These are phyloP conservation scores for Pseudognaphalium luteoalbum DNA, from an alignment of 129 eudicot species.

Conservation along the genomic window DNA sequence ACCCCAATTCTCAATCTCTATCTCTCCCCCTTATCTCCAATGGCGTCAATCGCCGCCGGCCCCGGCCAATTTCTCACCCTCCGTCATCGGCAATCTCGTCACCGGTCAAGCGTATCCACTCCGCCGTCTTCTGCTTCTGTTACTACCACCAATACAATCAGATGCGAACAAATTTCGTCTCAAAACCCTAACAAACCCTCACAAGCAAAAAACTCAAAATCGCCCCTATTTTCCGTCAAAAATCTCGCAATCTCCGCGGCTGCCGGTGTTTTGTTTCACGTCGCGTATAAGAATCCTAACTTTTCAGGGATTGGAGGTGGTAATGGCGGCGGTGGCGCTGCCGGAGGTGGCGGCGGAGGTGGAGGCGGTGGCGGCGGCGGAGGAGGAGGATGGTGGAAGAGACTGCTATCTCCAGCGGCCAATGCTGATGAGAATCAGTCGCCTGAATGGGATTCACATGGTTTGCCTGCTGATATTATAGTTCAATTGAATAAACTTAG, in stretches of 20 bases:
- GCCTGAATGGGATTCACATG: slow-evolving; percentile 74
- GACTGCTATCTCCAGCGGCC: slow-evolving; percentile 44
- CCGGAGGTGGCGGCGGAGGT: slow-evolving; percentile 45
- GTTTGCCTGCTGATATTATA: slow-evolving; percentile 59
- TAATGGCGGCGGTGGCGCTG: slow-evolving; percentile 36
- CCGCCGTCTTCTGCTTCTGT: slow-evolving; percentile 10
- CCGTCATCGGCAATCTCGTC: slow-evolving; percentile 27
- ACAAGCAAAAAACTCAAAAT: slow-evolving; percentile 11
- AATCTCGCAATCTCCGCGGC: slow-evolving; percentile 40
- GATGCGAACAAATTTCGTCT: slow-evolving; percentile 37
- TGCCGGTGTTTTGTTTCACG: slow-evolving; percentile 33
- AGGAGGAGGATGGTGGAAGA: slow-evolving; percentile 58
- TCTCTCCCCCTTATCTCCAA: slow-evolving; percentile 40
- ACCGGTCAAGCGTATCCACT: background rate
- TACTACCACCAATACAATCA: slow-evolving; percentile 16
- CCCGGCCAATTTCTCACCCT: slow-evolving; percentile 32
- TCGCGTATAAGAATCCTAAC: slow-evolving; percentile 28
- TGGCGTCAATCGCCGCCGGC: slow-evolving; percentile 45
- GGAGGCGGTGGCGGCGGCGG: slow-evolving; percentile 60
- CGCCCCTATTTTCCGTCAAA: slow-evolving; percentile 19
- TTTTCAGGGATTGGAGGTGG: slow-evolving; percentile 28
- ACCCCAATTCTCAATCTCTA: slow-evolving; percentile 19
- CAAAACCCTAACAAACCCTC: slow-evolving; percentile 41
- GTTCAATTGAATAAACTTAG: slow-evolving; percentile 64
- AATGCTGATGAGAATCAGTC: slow-evolving; percentile 63